A percentile compares a stretch with the other conserved stretches of the same genome.
These are phyloP conservation scores for Cucumis melo DNA, from an alignment of 306 rosid species.

Conservation along the genomic window DNA sequence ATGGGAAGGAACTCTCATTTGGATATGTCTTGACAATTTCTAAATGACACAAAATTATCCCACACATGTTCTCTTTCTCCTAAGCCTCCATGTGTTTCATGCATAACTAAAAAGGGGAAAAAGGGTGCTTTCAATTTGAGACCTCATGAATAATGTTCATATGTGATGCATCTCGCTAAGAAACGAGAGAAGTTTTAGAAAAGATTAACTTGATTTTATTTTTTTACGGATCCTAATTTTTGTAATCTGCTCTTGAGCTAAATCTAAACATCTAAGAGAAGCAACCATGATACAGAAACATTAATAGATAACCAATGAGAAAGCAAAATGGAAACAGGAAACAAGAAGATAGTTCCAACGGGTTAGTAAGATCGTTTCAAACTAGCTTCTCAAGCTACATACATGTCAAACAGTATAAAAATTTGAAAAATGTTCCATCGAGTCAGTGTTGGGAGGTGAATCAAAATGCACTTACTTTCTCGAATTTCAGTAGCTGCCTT, in stretches of 20 bases:
- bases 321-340: neutral
- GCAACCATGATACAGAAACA: neutral
- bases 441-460: neutral
- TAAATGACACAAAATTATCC: neutral
- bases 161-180: neutral
- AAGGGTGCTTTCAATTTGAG: neutral
- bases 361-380: neutral
- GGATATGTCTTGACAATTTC: neutral
- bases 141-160: neutral
- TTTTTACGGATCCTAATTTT: neutral
- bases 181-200: neutral
- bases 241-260: neutral
- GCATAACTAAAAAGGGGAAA: neutral
- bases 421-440: neutral
- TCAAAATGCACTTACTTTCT: conserved; percentile 44
- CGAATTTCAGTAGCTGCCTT: conserved; percentile 57
- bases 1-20: neutral
- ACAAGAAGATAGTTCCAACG: neutral
- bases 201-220: neutral
- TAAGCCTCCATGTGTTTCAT: neutral
- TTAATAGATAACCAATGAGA: neutral
- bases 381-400: neutral
- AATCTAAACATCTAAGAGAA: neutral
- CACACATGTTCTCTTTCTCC: neutral
- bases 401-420: neutral